A percentile compares a stretch with the other conserved stretches of the same genome.
These are phyloP conservation scores for Thymus quinquecostatus DNA, from an alignment of 257 asterid genomes.

Conservation along the genomic window DNA sequence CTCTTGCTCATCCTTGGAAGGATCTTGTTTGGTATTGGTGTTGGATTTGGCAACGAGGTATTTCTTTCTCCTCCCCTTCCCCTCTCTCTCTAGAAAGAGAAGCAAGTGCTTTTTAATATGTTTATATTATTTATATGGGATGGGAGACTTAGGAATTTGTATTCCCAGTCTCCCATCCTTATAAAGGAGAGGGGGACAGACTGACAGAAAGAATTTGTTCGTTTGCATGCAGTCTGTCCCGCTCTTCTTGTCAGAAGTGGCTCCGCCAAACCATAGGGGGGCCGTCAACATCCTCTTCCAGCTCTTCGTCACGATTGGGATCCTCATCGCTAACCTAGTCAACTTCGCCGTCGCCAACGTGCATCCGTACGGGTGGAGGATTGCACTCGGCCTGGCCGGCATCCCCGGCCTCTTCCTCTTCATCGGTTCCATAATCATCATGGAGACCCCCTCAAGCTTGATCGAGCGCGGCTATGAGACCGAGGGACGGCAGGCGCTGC, in stretches of 20 bases:
- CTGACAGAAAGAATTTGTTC: too few relatives aligned
- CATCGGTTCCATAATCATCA: slow-evolving; percentile 55
- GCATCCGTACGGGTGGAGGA: slow-evolving; percentile 73
- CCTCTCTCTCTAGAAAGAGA: too few relatives aligned
- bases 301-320: slow-evolving; percentile 80
- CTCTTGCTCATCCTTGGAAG: slow-evolving; percentile 67
- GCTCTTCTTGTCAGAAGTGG: slow-evolving; percentile 73
- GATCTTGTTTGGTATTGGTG: slow-evolving; percentile 74
- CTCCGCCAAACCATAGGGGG: slow-evolving; percentile 74
- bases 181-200: too few relatives aligned
- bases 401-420: slow-evolving; percentile 55
- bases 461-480: slow-evolving; percentile 47
- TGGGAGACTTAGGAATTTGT: too few relatives aligned
- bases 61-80: not conserved
- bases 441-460: slow-evolving; percentile 77
- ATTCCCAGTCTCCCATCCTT: too few relatives aligned
- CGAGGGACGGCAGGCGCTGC: slow-evolving; percentile 45
- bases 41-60: slow-evolving; percentile 90
- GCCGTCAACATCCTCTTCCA: slow-evolving; percentile 86
- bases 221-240: slow-evolving; percentile 71
- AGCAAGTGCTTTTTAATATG: too few relatives aligned
- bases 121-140: too few relatives aligned
- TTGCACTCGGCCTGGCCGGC: slow-evolving; percentile 63
- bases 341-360: slow-evolving; percentile 54
- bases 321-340: slow-evolving; percentile 64